Evolutionary conservation across 176 grass and related monocot genomes (phyloP).

Genomic region (Chloris gayana): DNA sequence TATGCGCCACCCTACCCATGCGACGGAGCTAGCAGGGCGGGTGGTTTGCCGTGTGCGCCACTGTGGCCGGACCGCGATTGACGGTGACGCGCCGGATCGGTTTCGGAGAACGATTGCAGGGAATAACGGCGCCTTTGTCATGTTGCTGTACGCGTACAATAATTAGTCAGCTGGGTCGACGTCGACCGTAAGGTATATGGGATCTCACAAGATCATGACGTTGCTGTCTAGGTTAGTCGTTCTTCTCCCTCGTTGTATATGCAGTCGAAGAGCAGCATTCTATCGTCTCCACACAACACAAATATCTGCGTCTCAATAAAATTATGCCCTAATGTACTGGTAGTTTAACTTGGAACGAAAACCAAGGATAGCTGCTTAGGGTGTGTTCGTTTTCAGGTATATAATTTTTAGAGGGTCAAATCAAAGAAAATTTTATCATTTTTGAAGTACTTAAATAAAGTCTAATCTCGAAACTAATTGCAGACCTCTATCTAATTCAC

Average conservation of each 20-base stretch:
- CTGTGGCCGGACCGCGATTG: conserved; percentile 3
- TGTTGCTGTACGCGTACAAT: conserved; percentile 16
- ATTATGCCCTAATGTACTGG: neutral
- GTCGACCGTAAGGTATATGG: conserved; percentile 10
- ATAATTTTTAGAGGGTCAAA: no score
- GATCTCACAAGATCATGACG: conserved; percentile 13
- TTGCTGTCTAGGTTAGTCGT: neutral
- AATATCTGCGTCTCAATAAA: neutral
- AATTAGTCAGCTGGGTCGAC: neutral
- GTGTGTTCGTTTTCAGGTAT: no score
- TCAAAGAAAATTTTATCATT: no score
- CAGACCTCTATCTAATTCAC: no score
- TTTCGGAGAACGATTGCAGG: neutral
- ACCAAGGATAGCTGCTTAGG: no score
- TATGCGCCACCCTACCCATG: neutral
- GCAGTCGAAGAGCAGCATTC: neutral
- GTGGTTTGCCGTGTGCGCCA: neutral
- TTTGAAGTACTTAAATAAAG: no score
- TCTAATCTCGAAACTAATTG: no score
- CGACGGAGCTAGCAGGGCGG: neutral
- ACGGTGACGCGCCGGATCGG: conserved; percentile 15
- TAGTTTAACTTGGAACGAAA: neutral
- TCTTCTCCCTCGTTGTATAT: neutral
- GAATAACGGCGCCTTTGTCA: conserved; percentile 42
- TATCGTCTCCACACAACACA: neutral